Evolutionary conservation across 1,284 basidiomycete genomes (phyloP).

Genomic region (Clitocybe nebularis): DNA sequence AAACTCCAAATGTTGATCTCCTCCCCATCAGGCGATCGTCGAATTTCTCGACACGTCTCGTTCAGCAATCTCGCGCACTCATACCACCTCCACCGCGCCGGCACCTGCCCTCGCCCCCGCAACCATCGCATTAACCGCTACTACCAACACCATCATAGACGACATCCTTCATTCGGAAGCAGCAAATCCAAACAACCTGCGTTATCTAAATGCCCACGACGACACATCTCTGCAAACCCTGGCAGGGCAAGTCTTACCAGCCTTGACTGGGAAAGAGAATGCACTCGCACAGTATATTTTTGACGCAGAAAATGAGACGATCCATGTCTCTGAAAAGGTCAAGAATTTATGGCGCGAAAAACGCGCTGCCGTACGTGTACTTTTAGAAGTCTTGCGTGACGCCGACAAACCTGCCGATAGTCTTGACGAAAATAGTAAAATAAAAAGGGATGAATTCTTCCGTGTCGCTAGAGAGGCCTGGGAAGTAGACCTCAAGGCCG

Average conservation of each 20-base stretch:
- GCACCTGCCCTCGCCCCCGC: conserved; percentile 78
- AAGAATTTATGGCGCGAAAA: conserved; percentile 55
- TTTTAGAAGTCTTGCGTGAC: conserved; percentile 42
- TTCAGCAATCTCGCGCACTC: conserved; percentile 59
- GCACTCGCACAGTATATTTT: conserved; percentile 53
- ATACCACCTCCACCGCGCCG: conserved; percentile 65
- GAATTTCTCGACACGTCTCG: conserved; percentile 83
- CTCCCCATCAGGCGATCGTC: conserved; percentile 59
- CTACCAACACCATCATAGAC: conserved; percentile 60
- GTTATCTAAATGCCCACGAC: conserved; percentile 50
- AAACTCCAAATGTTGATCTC: conserved; percentile 6
- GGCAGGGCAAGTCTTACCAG: conserved; percentile 36
- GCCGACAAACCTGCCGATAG: conserved; percentile 40
- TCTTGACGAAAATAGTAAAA: conserved; percentile 45
- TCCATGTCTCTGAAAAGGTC: conserved; percentile 59
- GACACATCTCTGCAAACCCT: conserved; percentile 38
- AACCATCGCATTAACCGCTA: conserved; percentile 65
- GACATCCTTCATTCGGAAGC: conserved; percentile 53
- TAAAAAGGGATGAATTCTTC: conserved; percentile 51
- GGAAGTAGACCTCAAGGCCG: conserved; percentile 30
- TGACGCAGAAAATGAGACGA: conserved; percentile 41
- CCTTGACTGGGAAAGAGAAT: conserved; percentile 45
- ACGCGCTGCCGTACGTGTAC: conserved; percentile 40
- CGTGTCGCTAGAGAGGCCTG: conserved; percentile 31
- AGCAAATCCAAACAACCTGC: conserved; percentile 49